Conservation (phyloP, 805 yeast genomes). For the Nakazawaea pomicola region DNA sequence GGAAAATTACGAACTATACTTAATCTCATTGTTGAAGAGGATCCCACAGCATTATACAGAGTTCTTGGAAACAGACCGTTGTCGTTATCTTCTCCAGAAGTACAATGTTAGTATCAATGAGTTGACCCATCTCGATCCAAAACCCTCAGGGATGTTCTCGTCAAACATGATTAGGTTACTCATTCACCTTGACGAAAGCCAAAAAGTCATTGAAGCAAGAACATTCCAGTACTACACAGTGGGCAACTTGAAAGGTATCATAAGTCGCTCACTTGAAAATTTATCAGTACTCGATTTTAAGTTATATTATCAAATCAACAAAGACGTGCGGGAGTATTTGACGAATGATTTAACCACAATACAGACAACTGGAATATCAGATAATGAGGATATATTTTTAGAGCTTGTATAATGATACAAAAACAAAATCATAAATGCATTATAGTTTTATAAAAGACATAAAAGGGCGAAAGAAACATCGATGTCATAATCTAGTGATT, state of each 20-base stretch:
- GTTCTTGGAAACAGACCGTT: slow-evolving; percentile 23
- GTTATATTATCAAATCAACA: slow-evolving; percentile 16
- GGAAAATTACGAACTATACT: slow-evolving; percentile 62
- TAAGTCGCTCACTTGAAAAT: slow-evolving; percentile 16
- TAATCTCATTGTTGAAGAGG: slow-evolving; percentile 45
- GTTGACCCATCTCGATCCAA: background rate
- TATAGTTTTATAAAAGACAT: background rate
- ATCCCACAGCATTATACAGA: slow-evolving; percentile 15
- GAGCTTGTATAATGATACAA: background rate
- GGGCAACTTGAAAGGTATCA: slow-evolving; percentile 23
- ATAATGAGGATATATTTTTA: slow-evolving; percentile 6
- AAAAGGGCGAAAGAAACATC: background rate
- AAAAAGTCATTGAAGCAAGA: background rate
- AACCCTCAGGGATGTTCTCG: background rate
- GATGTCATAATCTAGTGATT: slow-evolving; percentile 3
- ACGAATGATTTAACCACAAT: slow-evolving; percentile 21
- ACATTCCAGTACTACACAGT: slow-evolving; percentile 18
- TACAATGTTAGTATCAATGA: slow-evolving; percentile 24
- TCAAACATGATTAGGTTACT: background rate
- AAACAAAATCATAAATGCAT: background rate
- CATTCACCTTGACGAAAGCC: too few relatives aligned
- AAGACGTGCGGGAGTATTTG: slow-evolving; percentile 18
- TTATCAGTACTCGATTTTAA: slow-evolving; percentile 15
- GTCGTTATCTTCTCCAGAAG: slow-evolving; percentile 35
- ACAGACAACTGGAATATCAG: slow-evolving; percentile 18